Base-by-base conservation (phyloP, 2,329 filamentous ascomycete genomes). In the Purpureocillium lavendulum region DNA sequence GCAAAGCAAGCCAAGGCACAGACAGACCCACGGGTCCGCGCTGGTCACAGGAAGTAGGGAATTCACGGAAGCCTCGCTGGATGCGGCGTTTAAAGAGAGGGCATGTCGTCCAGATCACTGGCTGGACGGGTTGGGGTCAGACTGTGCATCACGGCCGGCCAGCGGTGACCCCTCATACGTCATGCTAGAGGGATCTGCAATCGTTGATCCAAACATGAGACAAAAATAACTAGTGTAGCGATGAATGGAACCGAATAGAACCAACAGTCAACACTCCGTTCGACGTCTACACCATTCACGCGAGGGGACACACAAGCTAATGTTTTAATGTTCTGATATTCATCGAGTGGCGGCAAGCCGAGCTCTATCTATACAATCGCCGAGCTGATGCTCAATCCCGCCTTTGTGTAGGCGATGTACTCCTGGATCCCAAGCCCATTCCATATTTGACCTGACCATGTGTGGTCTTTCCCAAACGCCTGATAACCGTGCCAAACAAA, bases 321-420 rank as follows among this genome's bases (percentile, higher is more conserved):
- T 14, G 11, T 12, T 12, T 14, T 26, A 10, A 26, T 26, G 10
- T 18, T 33, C 10, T 13, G 16, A 38, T 24, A 32, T 33, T 30
- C n/a, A 34, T 32, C 8, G n/a, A 39, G 38, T 38, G 34, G 29
- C 31, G 17, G 14, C 15, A 41, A 38, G 41, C 31, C 41, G 41
- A 33, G 34, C 33, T 41, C 18, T 41, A 42, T 43, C 40, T 43
- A 45, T 39, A 41, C 38, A 41, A 31, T 29, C 17, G 17, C 4
- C 9, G 4, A 14, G 30, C 14, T 38, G 16, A 15, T 40, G 33
- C 24, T 33, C 16, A 35, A 38, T 21, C 7, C 24, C 33, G 35
- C 37, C 41, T 12, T n/a, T 26, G 35, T n/a, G 12, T 16, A 4
- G 36, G 33, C 41, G 36, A 32, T 40, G 30, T 32, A 21, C 32